Evolutionary conservation across 768 basidiomycete genomes (phyloP).

Genomic region (Auricularia sp.): DNA sequence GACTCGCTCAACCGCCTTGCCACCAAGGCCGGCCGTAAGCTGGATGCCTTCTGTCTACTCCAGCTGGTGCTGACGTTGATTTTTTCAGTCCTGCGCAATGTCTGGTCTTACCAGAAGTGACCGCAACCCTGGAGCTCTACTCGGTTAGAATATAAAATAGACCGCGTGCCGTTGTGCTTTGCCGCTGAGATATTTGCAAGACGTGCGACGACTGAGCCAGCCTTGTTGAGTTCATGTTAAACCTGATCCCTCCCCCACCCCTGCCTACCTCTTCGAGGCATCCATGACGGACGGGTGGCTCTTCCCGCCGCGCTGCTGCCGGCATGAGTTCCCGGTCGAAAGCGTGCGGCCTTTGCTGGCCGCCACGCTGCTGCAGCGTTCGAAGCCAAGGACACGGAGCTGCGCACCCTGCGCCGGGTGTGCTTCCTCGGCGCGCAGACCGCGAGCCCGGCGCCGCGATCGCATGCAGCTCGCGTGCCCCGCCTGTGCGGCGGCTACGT

Average conservation of each 20-base stretch:
- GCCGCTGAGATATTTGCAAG: too few species aligned
- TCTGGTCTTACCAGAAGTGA: slow-evolving; percentile 95
- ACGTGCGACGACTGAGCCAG: too few species aligned
- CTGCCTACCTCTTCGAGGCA: slow-evolving; percentile 27
- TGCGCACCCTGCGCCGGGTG: slow-evolving; percentile 30
- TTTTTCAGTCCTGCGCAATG: slow-evolving; percentile 79
- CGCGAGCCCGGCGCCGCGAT: slow-evolving; percentile 1
- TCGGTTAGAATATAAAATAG: too few species aligned
- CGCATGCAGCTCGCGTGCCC: not conserved
- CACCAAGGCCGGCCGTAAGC: slow-evolving; percentile 87
- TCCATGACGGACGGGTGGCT: slow-evolving; percentile 42
- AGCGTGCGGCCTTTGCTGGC: slow-evolving; percentile 23
- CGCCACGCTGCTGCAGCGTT: slow-evolving; percentile 14
- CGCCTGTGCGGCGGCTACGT: not conserved
- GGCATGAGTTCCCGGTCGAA: slow-evolving; percentile 22
- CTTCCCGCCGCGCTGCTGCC: slow-evolving; percentile 44
- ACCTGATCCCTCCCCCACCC: too few species aligned
- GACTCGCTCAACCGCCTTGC: slow-evolving; percentile 95
- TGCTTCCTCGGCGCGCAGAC: slow-evolving; percentile 37
- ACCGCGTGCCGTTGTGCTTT: too few species aligned
- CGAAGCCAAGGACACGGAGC: slow-evolving; percentile 35
- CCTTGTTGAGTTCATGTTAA: too few species aligned
- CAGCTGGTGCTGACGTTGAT: not conserved
- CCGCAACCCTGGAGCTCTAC: not conserved
- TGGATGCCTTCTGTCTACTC: too few species aligned